Evolutionary conservation across 2,329 filamentous ascomycete species (phyloP).

Genomic region (Aspergillus costaricaensis): DNA sequence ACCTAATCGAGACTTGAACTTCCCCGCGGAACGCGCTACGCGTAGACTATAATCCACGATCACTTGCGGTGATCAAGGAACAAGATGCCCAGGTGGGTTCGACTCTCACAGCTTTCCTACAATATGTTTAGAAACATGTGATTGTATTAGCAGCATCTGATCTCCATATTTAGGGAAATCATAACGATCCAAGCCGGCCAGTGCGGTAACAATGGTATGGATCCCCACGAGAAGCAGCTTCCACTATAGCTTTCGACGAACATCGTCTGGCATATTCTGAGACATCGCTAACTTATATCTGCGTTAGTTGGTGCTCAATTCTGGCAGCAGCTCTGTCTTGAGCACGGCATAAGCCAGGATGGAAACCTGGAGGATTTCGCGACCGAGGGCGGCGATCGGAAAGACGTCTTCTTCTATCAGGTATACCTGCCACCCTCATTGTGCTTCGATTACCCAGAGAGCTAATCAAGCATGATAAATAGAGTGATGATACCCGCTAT

Average conservation of each 20-base stretch:
- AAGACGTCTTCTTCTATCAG: conserved; percentile 99
- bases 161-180: conserved; percentile 71
- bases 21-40: conserved; percentile 41
- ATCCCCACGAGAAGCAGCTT: conserved; percentile 33
- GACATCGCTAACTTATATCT: conserved; percentile 34
- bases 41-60: conserved; percentile 33
- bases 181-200: conserved; percentile 99
- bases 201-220: conserved; percentile 96
- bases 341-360: conserved; percentile 96
- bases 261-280: not conserved
- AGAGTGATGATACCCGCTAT: conserved; percentile 97
- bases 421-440: conserved; percentile 30
- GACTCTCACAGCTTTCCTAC: not conserved
- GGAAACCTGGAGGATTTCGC: conserved; percentile 97
- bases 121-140: not conserved
- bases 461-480: conserved; percentile 1
- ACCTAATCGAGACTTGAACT: conserved; percentile 20
- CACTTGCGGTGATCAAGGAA: conserved; percentile 27
- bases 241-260: conserved; percentile 20
- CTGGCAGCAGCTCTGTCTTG: conserved; percentile 97
- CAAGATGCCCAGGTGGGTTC: conserved; percentile 43
- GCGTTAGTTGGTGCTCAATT: conserved; percentile 87
- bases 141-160: conserved; percentile 10
- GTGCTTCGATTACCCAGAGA: not conserved
- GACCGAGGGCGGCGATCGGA: conserved; percentile 94